Evolutionary conservation across 441 rosid genomes (phyloP).

Genomic region (Capsella rubella): DNA sequence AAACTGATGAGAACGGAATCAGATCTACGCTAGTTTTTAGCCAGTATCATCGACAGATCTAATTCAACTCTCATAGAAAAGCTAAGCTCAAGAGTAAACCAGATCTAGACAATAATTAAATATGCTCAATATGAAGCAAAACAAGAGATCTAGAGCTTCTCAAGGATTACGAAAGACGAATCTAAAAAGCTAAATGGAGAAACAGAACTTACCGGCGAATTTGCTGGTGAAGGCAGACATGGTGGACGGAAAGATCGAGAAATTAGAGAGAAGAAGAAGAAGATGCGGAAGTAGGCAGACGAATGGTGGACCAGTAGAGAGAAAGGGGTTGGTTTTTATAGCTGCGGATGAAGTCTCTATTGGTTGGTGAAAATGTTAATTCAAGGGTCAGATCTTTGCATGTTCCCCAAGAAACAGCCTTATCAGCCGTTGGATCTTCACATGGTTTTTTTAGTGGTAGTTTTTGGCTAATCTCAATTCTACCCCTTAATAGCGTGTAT

Average conservation of each 20-base stretch:
- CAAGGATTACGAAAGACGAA: neutral
- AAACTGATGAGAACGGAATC: neutral
- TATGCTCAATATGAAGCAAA: neutral
- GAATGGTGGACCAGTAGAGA: constrained; percentile 35
- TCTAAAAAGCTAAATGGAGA: neutral
- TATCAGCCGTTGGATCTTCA: constrained; percentile 49
- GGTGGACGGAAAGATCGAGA: constrained; percentile 38
- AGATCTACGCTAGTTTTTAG: constrained; percentile 27
- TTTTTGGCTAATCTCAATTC: neutral
- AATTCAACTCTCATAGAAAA: neutral
- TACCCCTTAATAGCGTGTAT: neutral
- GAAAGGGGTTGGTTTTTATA: constrained; percentile 25
- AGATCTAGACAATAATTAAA: constrained; percentile 25
- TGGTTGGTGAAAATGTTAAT: constrained; percentile 35
- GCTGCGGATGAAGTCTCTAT: constrained; percentile 12
- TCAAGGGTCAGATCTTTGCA: constrained; percentile 41
- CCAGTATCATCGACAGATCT: neutral
- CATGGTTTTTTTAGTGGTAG: constrained; percentile 30
- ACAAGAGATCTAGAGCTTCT: constrained; percentile 20
- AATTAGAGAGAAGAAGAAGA: neutral
- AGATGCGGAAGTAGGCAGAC: constrained; percentile 28
- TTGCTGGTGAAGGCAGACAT: constrained; percentile 52
- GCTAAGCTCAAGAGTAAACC: neutral
- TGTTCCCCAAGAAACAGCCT: constrained; percentile 42
- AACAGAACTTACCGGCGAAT: constrained; percentile 44